Base-by-base conservation (phyloP, 2,329 filamentous ascomycete genomes). In the Claviceps humidiphila region DNA sequence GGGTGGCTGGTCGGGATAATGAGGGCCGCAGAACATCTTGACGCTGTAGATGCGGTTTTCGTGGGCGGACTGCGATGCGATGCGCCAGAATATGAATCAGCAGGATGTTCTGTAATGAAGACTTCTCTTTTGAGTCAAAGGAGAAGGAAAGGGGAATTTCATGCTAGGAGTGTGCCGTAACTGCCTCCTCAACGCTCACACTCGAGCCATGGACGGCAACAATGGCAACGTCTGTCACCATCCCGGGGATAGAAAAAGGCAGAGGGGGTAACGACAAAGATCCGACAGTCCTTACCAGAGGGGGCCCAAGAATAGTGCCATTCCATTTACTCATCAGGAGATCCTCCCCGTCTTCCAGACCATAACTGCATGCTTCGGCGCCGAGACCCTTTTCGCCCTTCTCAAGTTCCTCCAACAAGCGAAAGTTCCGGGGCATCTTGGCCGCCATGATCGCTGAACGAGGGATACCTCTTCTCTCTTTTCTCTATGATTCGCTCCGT, bases 41-140 rank as follows among this genome's bases (percentile, higher is more conserved):
- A 98, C 80, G 60, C 89, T 94, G 77, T 98, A 98, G 73, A 98
- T 98, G 64, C 93, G 87, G 73, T 98, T 98, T 76, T 98, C 93
- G 68, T 97, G 91, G 56, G 85, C 89, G 70, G 89, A 95, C 87
- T 93, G 64, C 14, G 4, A 13, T 43, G 40, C 43, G 20, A 24
- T 48, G 22, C 22, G 37, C 49, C 9, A 14, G 42, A 14, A 47
- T 8, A 34, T 22, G n/a, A 34, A 37, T 60, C 55, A 59, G 53
- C 40, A 34, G 16, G 1, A 39, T 37, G 5, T 22, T 38, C 17
- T 45, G 13, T 5, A 26, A 6, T 26, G 16, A 22, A 13, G 11
- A 17, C 6, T 11, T 45, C 24, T 45, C 7, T n/a, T n/a, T n/a
- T 17, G n/a, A 8, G 22, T 9, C 17, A 17, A 45, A 45, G 14